Conservation (phyloP, 2,329 filamentous ascomycete genomes). For the Mariannaea sp. region DNA sequence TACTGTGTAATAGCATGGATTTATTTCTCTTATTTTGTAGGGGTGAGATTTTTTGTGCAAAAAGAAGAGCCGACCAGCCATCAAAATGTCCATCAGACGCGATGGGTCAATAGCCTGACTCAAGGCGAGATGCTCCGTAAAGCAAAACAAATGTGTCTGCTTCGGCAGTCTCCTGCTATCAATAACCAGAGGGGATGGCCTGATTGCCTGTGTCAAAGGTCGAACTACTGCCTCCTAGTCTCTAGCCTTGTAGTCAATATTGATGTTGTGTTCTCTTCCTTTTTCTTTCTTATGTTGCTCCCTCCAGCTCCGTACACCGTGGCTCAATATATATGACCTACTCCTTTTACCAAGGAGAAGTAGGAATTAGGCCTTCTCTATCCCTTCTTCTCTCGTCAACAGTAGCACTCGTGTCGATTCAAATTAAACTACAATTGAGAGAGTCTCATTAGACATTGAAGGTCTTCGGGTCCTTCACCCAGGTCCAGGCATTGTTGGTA, state of each 20-base stretch:
- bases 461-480: slow-evolving; percentile 4
- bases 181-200: slow-evolving; percentile 14
- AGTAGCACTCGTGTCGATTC: slow-evolving; percentile 6
- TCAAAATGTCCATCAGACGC: no score
- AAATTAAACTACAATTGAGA: slow-evolving; percentile 4
- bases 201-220: slow-evolving; percentile 6
- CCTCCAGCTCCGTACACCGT: no score
- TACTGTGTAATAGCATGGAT: no score
- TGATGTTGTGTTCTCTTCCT: slow-evolving; percentile 15
- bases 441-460: not conserved
- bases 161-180: slow-evolving; percentile 16
- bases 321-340: no score
- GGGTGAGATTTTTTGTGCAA: no score
- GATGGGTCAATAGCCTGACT: slow-evolving; percentile 2
- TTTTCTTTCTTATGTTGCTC: not conserved
- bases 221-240: slow-evolving; percentile 12
- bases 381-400: slow-evolving; percentile 14
- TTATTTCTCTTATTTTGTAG: no score
- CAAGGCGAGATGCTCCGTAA: slow-evolving; percentile 7
- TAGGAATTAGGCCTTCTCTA: no score
- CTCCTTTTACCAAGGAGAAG: slow-evolving; percentile 20
- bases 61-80: slow-evolving; percentile 6
- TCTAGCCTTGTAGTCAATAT: slow-evolving; percentile 20
- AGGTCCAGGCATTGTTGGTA: slow-evolving; percentile 3
- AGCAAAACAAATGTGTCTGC: slow-evolving; percentile 7